These are phyloP conservation scores for Penicillium salamii DNA, from an alignment of 495 filamentous ascomycete genomes.

Conservation along the genomic window DNA sequence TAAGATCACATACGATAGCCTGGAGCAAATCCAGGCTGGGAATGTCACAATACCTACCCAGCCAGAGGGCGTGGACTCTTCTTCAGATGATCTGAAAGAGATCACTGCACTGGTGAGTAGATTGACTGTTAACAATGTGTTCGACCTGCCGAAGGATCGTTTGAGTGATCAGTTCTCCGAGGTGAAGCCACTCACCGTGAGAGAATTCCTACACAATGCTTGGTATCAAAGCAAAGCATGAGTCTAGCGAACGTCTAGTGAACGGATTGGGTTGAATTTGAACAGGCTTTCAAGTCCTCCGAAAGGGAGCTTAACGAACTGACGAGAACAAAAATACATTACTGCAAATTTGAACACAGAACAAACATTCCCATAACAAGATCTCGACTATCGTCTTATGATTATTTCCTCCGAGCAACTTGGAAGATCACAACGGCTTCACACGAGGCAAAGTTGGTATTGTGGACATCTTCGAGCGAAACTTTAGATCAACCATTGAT, in stretches of 20 bases:
- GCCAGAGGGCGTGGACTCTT: slow-evolving; percentile 17
- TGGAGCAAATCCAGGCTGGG: slow-evolving; percentile 43
- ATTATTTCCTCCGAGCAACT: background rate
- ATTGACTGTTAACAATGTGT: slow-evolving; percentile 31
- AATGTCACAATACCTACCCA: slow-evolving; percentile 46
- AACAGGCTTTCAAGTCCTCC: too few species aligned
- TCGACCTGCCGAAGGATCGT: slow-evolving; percentile 28
- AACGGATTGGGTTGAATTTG: too few species aligned
- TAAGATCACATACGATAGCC: slow-evolving; percentile 44
- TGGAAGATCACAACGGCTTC: too few species aligned
- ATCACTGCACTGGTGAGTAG: slow-evolving; percentile 31
- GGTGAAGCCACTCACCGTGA: slow-evolving; percentile 26
- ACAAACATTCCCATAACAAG: too few species aligned
- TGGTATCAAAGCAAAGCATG: slow-evolving; percentile 16
- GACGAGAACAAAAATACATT: background rate
- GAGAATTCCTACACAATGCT: slow-evolving; percentile 22
- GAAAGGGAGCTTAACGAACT: too few species aligned
- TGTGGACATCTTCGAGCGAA: too few species aligned
- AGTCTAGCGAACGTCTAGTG: background rate
- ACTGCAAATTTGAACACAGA: background rate
- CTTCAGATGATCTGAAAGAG: slow-evolving; percentile 28
- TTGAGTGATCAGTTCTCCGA: slow-evolving; percentile 28
- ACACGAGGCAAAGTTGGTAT: too few species aligned
- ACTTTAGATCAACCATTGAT: too few species aligned
- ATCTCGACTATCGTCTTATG: too few species aligned